phyloP scores from a whole-genome alignment of 2,329 filamentous ascomycete species.

The Diaporthe caulivora region DNA sequence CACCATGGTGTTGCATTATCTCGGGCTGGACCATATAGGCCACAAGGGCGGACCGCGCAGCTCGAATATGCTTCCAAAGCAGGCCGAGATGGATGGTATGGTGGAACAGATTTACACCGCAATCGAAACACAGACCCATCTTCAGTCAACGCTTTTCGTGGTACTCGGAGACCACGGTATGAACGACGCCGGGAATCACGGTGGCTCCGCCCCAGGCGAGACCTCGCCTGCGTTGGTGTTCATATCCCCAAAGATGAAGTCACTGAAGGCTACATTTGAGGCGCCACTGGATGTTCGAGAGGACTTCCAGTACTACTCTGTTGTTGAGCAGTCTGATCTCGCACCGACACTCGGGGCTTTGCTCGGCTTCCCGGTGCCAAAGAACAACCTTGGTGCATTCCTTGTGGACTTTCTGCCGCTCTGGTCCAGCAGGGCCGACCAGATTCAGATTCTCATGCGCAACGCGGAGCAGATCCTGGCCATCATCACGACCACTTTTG shows the following conservation, averaged over 20 bases:
- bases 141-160: slow-evolving; percentile 84
- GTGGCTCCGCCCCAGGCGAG: slow-evolving; percentile 92
- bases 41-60: slow-evolving; percentile 94
- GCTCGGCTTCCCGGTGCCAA: slow-evolving; percentile 87
- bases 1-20: slow-evolving; percentile 93
- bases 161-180: slow-evolving; percentile 98
- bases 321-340: slow-evolving; percentile 94
- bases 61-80: slow-evolving; percentile 92
- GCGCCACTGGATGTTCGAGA: slow-evolving; percentile 71
- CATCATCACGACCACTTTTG: slow-evolving; percentile 81
- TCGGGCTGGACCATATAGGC: slow-evolving; percentile 96
- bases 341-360: slow-evolving; percentile 89
- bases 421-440: slow-evolving; percentile 74
- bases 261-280: slow-evolving; percentile 57
- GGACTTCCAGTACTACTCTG: slow-evolving; percentile 86
- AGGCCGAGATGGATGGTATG: slow-evolving; percentile 91
- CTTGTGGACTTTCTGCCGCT: slow-evolving; percentile 83
- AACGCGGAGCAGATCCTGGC: slow-evolving; percentile 86
- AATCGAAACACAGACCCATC: slow-evolving; percentile 77
- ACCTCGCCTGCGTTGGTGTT: slow-evolving; percentile 94
- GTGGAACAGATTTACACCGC: slow-evolving; percentile 81
- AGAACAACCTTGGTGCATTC: slow-evolving; percentile 90
- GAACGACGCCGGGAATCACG: slow-evolving; percentile 98
- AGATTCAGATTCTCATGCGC: slow-evolving; percentile 75
- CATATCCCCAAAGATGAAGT: slow-evolving; percentile 83